Conservation (phyloP, 495 filamentous ascomycete genomes). For the Cercophora sp. region DNA sequence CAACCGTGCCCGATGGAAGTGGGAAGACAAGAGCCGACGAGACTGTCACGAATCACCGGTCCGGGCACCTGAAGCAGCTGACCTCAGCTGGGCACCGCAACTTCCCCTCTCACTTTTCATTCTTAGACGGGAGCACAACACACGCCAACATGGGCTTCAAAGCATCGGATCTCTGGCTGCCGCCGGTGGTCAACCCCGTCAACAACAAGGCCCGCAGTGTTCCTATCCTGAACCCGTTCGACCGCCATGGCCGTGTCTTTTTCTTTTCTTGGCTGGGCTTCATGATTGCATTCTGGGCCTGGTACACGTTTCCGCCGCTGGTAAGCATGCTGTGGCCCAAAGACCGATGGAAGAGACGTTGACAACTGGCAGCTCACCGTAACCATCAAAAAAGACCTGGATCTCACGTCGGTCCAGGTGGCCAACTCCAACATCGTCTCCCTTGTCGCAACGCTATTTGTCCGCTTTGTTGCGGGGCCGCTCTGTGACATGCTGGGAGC, state of each 20-base stretch:
- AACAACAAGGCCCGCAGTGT: slow-evolving; percentile 78
- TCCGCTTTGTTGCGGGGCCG: slow-evolving; percentile 79
- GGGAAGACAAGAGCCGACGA: neutral
- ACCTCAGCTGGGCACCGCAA: neutral
- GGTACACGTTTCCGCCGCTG: slow-evolving; percentile 82
- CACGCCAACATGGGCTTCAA: slow-evolving; percentile 42
- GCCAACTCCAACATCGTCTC: slow-evolving; percentile 92
- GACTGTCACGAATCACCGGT: too few relatives aligned
- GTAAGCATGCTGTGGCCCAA: slow-evolving; percentile 35
- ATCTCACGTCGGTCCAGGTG: slow-evolving; percentile 67
- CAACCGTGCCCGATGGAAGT: neutral
- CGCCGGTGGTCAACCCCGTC: slow-evolving; percentile 66
- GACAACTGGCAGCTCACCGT: slow-evolving; percentile 54
- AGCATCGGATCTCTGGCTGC: slow-evolving; percentile 50
- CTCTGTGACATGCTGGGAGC: slow-evolving; percentile 83
- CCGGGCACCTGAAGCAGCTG: neutral
- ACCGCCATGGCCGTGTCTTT: slow-evolving; percentile 83
- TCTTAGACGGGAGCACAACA: neutral
- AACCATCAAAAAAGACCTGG: slow-evolving; percentile 73
- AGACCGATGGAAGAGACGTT: neutral
- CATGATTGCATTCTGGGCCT: slow-evolving; percentile 93
- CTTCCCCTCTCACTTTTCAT: neutral
- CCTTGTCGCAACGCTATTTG: slow-evolving; percentile 75
- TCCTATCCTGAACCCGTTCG: slow-evolving; percentile 73
- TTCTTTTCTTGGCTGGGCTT: slow-evolving; percentile 96